Evolutionary conservation across 805 yeast species (phyloP).

Genomic region (Saccharomycopsis schoenii): DNA sequence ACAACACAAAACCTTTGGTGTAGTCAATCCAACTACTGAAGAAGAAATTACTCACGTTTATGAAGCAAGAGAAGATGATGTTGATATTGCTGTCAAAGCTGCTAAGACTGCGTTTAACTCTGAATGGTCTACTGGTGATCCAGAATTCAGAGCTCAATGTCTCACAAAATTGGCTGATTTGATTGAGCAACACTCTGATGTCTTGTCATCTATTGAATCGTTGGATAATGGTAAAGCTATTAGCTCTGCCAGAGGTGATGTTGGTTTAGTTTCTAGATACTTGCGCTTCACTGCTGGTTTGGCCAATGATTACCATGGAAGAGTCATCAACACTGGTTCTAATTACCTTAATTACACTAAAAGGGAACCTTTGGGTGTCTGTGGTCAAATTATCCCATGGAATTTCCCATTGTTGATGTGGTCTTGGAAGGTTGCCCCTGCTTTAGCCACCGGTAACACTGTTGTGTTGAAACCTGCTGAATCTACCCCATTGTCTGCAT

Average conservation of each 20-base stretch:
- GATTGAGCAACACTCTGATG: constrained; percentile 52
- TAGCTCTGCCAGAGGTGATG: constrained; percentile 56
- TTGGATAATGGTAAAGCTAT: constrained; percentile 73
- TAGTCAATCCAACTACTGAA: constrained; percentile 54
- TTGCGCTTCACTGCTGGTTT: constrained; percentile 65
- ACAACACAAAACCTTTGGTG: constrained; percentile 45
- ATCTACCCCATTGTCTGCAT: constrained; percentile 66
- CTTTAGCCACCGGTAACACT: constrained; percentile 68
- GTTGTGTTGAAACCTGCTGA: constrained; percentile 67
- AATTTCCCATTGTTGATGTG: constrained; percentile 75
- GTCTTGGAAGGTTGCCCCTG: constrained; percentile 75
- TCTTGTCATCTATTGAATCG: constrained; percentile 59
- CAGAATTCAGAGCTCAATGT: constrained; percentile 42
- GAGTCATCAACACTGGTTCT: constrained; percentile 52
- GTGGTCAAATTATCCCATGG: constrained; percentile 83
- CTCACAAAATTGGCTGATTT: constrained; percentile 58
- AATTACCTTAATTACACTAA: constrained; percentile 55
- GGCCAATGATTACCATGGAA: constrained; percentile 61
- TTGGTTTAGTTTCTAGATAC: constrained; percentile 52
- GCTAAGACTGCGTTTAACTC: constrained; percentile 52
- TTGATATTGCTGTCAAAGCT: constrained; percentile 58
- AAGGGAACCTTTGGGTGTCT: constrained; percentile 71
- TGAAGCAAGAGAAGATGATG: constrained; percentile 52
- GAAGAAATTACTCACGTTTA: constrained; percentile 48
- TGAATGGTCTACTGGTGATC: constrained; percentile 53